Evolutionary conservation across 441 rosid species (phyloP), one percentile per base, ranked within the genome.

Genomic region (Arabidopsis hybrid): DNA sequence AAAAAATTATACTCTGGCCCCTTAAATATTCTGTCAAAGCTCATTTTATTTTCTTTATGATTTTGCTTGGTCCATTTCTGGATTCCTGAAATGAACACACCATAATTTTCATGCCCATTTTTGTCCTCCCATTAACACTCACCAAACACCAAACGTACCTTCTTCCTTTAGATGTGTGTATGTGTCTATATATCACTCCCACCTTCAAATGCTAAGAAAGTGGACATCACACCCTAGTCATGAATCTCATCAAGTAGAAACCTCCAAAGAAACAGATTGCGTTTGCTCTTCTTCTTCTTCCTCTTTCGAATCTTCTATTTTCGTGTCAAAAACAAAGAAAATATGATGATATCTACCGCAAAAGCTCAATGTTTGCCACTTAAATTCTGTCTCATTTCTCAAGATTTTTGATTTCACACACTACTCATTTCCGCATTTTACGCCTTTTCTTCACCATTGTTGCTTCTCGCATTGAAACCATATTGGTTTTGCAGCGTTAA

Each of bases 301-400:
- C 53, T 65, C 46, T 56, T 34, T 4, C 26, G 26, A 64, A 72
- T 82, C 70, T 67, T 13, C 57, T 46, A 26, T 75, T 78, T 35
- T 49, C 57, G 29, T 65, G 34, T 29, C 68, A 40, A 50, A 21
- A 71, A 52, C 6, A 60, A 35, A 69, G 4, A 57, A 70, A 70
- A 17, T 65, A 71, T 72, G 85, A 65, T 79, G 85, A 81, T 83
- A 77, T 55, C 85, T 64, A 65, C 75, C n/a, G 67, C 76, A 66
- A 61, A 78, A 80, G 73, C 71, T 80, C 75, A 85, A 46, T 87
- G 96, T 87, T 90, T 83, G 83, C 93, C 96, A 88, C 91, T 87
- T 77, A 59, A 80, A 18, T 51, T 79, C 21, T 74, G 75, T 65
- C 75, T 69, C 1, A 61, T 69, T 12, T 69, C 60, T 26, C 46